These are phyloP conservation scores for Fusarium algeriense DNA, from an alignment of 2,329 filamentous ascomycete genomes.

Conservation along the genomic window DNA sequence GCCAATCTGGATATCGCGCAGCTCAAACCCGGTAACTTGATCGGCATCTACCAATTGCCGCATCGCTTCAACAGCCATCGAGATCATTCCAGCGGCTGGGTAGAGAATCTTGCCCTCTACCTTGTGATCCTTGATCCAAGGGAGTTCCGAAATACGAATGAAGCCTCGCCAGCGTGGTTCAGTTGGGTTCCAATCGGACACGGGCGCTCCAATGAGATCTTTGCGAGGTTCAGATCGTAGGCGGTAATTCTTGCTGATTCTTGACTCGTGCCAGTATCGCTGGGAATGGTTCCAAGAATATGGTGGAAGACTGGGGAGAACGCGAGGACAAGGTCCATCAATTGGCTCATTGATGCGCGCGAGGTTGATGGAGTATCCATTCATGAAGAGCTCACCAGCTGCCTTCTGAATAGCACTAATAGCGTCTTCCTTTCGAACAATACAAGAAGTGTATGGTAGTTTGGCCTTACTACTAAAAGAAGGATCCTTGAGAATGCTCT, in stretches of 20 bases:
- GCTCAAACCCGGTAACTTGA: background rate
- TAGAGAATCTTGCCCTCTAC: background rate
- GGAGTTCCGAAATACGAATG: background rate
- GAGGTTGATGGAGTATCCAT: background rate
- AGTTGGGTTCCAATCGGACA: background rate
- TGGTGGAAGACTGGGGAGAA: background rate
- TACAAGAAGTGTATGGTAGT: background rate
- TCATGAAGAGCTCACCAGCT: background rate
- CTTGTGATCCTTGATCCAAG: slow-evolving; percentile 3
- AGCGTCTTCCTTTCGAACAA: background rate
- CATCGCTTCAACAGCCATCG: background rate
- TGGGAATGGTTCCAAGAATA: background rate
- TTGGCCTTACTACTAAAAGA: background rate
- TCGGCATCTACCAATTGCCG: background rate
- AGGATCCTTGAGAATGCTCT: background rate
- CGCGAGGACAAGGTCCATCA: background rate
- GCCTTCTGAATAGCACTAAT: background rate
- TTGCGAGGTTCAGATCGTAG: background rate
- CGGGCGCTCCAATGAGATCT: background rate
- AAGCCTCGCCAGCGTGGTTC: background rate
- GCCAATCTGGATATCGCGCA: background rate
- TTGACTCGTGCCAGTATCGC: background rate
- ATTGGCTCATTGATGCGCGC: background rate
- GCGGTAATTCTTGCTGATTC: background rate
- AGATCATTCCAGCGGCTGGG: background rate